Base-by-base conservation (phyloP, 2,329 filamentous ascomycete species). In the Tothia fuscella region DNA sequence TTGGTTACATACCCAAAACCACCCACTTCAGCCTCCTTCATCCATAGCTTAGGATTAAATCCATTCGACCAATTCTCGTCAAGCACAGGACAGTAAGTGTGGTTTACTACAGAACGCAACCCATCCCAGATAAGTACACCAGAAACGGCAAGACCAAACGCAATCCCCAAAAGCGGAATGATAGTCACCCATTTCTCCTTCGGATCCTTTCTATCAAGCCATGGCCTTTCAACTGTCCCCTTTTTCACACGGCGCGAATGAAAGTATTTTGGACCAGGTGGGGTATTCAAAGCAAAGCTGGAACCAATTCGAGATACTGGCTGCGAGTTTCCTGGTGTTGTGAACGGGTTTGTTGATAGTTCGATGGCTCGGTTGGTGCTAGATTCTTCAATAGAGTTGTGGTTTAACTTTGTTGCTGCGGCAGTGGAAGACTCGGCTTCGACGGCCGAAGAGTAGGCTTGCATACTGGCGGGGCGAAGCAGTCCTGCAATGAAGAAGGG, bases 161-260 rank as follows among this genome's bases (percentile, higher is more conserved):
- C 36, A 38, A 91, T 74, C 35, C 83, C 84, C 19, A 85, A 56
- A 31, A 87, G 55, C 2, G 84, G 84, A 44, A 93, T 72, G 48
- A 89, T 86, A 2, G 80, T 87, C 6, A 85, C 78, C 84, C 84
- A 91, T 65, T 86, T 91, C 68, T 89, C 82, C 57, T 78, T 81
- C 10, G 80, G 78, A 49, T 88, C 80, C 44, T 68, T 76, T 55
- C 78, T 79, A n/a, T 72, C 61, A 29, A 81, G 61, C 85, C 85
- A 91, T 10, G 84, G 81, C 62, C 83, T 80, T 56, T 86, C 79
- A 3, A 84, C 60, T 37, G 83, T 74, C 31, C 75, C 82, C 56
- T 85, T 84, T 56, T 70, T 73, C 25, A 89, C 72, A 46, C 82
- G 67, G 45, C 82, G 70, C 14, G 82, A 87, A 59, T 79, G 79